Evolutionary conservation across 148 eudicot genomes (phyloP), one percentile per base, ranked within the genome.

Genomic region (Nyssa sinensis): DNA sequence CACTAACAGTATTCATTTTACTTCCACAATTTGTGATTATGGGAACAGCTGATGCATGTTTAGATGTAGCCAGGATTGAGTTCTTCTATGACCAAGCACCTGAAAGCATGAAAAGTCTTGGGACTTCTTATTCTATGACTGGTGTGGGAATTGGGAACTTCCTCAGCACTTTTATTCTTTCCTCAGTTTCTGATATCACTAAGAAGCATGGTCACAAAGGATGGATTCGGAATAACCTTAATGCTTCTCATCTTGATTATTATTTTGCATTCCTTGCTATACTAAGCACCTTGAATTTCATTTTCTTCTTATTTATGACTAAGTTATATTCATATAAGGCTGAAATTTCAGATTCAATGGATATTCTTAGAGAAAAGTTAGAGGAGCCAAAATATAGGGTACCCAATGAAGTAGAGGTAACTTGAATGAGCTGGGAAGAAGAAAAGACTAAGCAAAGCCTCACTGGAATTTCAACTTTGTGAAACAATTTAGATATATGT

Each of bases 211-310:
- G 76, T 30, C 64, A 23, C 12, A 31, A 60, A 1, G 81, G 76
- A 14, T 78, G 81, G 76, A 72, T 78, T 49, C 70, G 59, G 32
- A 74, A 78, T 55, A 72, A 78, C 72, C 72, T 78, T 19, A 77
- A 78, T 49, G 39, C 69, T 21, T 78, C 81, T 25, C 81, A 62
- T 11, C 65, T 78, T 0, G 81, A 78, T 58, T 78, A 73, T 19
- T 78, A 72, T 23, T 78, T 71, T 24, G 77, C 76, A 1, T 58
- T 73, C 13, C 71, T 66, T 14, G 49, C 73, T 14, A 57, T 73
- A 32, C 28, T 78, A 12, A 72, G 49, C 35, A n/a, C 67, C 7
- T 27, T 78, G 67, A 78, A 78, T 66, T 49, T 78, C 25, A n/a
- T 68, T 17, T 60, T 78, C 77, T 78, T 78, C 59, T 37, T 72